Percentiles rank a stretch among this genome's conserved stretches.
These are phyloP conservation scores for Vitis rotundifolia DNA, from an alignment of 164 flowering plant genomes.

Conservation along the genomic window DNA sequence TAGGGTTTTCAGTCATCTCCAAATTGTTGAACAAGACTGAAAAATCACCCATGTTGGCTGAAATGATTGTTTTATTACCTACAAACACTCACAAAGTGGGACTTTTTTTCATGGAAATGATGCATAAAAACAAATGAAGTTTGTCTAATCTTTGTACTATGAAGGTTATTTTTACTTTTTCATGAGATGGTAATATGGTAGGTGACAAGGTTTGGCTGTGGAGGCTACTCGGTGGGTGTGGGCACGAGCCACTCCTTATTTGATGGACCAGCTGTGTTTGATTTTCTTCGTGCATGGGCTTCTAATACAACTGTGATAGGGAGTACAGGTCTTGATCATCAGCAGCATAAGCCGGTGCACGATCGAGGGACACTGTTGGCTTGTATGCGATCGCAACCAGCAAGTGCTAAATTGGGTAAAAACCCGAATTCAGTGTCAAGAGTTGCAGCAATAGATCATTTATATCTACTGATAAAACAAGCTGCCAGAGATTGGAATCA, in stretches of 20 bases:
- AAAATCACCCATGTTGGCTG: too few species aligned
- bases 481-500: not conserved
- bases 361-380: conserved; percentile 29
- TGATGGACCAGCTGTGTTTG: conserved; percentile 41
- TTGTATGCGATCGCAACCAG: not conserved
- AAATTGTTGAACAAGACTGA: too few species aligned
- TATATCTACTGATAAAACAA: conserved; percentile 34
- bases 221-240: conserved; percentile 46
- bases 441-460: conserved; percentile 43
- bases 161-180: not conserved
- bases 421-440: conserved; percentile 6
- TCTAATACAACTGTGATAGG: conserved; percentile 19
- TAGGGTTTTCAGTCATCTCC: too few species aligned
- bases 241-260: conserved; percentile 53
- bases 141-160: not conserved
- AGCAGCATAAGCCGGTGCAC: conserved; percentile 34
- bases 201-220: conserved; percentile 54
- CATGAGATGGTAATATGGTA: conserved; percentile 10
- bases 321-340: not conserved
- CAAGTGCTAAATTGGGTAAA: not conserved
- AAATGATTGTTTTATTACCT: too few species aligned
- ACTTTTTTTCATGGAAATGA: not conserved
- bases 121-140: not conserved
- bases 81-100: too few species aligned
- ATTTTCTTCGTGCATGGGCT: conserved; percentile 47